Conservation (phyloP, 2,329 filamentous ascomycete species). For the Tolypocladium capitatum region DNA sequence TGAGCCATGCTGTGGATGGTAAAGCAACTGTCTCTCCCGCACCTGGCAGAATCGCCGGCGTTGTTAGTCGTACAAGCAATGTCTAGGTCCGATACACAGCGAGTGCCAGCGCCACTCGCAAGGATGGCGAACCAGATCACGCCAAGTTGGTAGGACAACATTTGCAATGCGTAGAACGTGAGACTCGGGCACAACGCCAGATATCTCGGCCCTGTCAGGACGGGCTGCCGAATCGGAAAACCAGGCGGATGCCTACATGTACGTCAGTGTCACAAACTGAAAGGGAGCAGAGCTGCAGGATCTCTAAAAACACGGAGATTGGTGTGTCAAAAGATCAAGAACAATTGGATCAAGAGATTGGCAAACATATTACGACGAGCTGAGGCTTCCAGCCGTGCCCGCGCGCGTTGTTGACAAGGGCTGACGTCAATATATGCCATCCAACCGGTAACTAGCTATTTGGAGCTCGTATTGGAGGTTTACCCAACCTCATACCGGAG, state of each 20-base stretch:
- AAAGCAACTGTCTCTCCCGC: not conserved
- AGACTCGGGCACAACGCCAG: not conserved
- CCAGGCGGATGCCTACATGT: not conserved
- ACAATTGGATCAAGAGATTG: not conserved
- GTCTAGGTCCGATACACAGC: not conserved
- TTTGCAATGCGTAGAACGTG: not conserved
- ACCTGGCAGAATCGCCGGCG: not conserved
- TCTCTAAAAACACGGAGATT: not conserved
- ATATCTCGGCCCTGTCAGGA: not conserved
- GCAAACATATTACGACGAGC: too few relatives aligned
- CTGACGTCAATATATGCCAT: too few relatives aligned
- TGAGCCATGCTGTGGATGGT: not conserved
- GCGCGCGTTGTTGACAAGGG: too few relatives aligned
- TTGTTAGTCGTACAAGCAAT: not conserved
- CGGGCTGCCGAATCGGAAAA: not conserved
- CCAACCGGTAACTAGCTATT: too few relatives aligned
- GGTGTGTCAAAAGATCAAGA: not conserved
- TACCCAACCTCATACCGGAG: too few relatives aligned
- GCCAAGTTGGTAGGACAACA: not conserved
- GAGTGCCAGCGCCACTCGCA: slow-evolving; percentile 7
- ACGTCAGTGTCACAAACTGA: not conserved
- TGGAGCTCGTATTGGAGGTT: too few relatives aligned
- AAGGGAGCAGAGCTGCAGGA: not conserved
- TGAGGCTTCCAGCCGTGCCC: too few relatives aligned
- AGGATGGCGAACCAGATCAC: slow-evolving; percentile 7